These are phyloP conservation scores for Neonectria faginata DNA, from an alignment of 2,329 filamentous ascomycete genomes.

Conservation along the genomic window DNA sequence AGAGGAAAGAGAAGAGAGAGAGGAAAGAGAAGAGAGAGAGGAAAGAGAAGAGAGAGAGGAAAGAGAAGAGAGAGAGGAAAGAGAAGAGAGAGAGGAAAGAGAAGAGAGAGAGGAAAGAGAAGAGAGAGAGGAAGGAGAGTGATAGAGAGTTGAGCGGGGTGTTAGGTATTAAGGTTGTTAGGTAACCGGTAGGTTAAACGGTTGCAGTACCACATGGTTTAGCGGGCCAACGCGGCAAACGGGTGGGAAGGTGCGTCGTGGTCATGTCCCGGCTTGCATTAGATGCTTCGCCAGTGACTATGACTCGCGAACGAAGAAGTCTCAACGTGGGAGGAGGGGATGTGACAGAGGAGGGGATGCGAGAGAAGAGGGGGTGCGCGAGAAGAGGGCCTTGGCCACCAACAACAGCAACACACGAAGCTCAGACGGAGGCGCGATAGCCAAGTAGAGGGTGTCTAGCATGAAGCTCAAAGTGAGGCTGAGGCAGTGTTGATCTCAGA, in stretches of 20 bases:
- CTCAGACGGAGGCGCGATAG: not conserved
- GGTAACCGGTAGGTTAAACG: not conserved
- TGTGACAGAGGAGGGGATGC: too few species aligned
- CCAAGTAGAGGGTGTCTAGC: too few species aligned
- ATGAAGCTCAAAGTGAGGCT: not conserved
- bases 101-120: not conserved
- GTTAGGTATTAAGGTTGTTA: not conserved
- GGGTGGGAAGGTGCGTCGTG: not conserved
- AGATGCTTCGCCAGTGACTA: not conserved
- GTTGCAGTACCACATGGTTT: not conserved
- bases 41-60: not conserved
- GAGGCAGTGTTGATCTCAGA: slow-evolving; percentile 1
- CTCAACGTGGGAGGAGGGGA: too few species aligned
- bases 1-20: not conserved
- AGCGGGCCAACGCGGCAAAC: not conserved
- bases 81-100: not conserved
- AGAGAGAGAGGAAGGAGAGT: not conserved
- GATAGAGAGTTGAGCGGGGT: not conserved
- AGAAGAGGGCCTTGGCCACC: not conserved
- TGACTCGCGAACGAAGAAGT: not conserved
- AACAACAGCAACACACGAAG: not conserved
- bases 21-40: not conserved
- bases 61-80: not conserved
- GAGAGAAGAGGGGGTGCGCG: not conserved
- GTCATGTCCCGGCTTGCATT: not conserved